Percentiles rank a stretch among this genome's conserved stretches.
Evolutionary conservation across 768 basidiomycete genomes (phyloP).

Genomic region (Mycena venus): DNA sequence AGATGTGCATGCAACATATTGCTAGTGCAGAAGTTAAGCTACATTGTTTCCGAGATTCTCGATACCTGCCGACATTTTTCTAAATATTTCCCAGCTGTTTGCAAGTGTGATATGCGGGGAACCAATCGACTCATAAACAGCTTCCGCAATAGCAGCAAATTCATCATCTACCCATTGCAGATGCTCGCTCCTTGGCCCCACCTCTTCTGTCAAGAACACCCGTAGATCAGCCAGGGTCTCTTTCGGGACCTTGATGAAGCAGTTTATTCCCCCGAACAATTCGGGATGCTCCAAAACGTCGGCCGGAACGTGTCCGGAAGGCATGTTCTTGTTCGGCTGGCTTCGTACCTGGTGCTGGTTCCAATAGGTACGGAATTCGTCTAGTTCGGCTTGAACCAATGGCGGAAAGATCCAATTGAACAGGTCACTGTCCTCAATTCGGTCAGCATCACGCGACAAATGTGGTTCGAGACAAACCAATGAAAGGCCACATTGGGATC

Average conservation of each 20-base stretch:
- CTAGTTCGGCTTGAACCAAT: constrained; percentile 43
- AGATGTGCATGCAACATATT: too few relatives aligned
- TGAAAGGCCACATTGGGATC: neutral
- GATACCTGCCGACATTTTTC: neutral
- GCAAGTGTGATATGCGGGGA: neutral
- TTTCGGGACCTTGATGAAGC: constrained; percentile 29
- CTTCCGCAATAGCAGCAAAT: neutral
- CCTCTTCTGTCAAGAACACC: neutral
- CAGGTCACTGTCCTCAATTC: constrained; percentile 34
- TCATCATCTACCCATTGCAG: neutral
- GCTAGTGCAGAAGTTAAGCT: neutral
- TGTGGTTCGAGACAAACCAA: constrained; percentile 2
- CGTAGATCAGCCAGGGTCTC: neutral
- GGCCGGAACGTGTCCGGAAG: constrained; percentile 45
- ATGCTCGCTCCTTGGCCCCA: neutral
- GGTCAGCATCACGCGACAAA: neutral
- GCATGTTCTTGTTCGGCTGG: constrained; percentile 42
- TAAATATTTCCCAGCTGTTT: neutral
- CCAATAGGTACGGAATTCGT: constrained; percentile 45
- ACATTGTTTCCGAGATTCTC: neutral
- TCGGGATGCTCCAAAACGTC: constrained; percentile 37
- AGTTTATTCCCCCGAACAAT: constrained; percentile 27
- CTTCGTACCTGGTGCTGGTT: constrained; percentile 43
- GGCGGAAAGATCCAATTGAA: constrained; percentile 49
- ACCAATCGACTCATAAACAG: neutral